Evolutionary conservation across 352 stramenopile genomes (phyloP).

Genomic region (Phytophthora meadii): DNA sequence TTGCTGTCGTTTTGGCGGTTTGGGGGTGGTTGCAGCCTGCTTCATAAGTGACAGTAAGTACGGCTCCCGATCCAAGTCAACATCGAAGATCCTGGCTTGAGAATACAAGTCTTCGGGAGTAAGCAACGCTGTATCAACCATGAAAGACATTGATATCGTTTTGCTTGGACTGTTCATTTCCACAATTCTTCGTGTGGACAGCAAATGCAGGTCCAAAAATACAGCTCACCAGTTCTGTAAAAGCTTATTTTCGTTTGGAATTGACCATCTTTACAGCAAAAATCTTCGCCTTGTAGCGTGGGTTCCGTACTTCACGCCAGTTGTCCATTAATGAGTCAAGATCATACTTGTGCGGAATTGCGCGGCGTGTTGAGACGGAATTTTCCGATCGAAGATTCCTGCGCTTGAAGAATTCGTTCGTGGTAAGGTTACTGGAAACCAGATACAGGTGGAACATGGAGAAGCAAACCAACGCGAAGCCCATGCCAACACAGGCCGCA

Average conservation of each 20-base stretch:
- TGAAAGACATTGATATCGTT: constrained; percentile 8
- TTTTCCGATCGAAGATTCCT: constrained; percentile 13
- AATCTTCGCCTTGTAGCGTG: constrained; percentile 34
- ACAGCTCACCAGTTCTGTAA: no score
- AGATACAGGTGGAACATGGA: constrained; percentile 63
- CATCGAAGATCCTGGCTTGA: constrained; percentile 44
- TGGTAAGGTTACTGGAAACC: constrained; percentile 63
- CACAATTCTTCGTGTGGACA: no score
- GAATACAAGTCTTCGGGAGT: constrained; percentile 57
- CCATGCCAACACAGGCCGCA: constrained; percentile 58
- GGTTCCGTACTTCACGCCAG: constrained; percentile 39
- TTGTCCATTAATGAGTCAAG: constrained; percentile 32
- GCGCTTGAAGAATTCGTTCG: constrained; percentile 83
- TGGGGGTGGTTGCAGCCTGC: constrained; percentile 52
- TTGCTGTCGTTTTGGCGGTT: constrained; percentile 43
- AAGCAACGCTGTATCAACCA: constrained; percentile 19
- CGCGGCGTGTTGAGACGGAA: background rate
- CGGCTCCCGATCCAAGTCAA: constrained; percentile 55
- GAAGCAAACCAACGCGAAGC: constrained; percentile 54
- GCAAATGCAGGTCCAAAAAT: no score
- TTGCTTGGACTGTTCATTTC: background rate
- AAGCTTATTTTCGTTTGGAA: constrained; percentile 3
- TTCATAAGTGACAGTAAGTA: constrained; percentile 61
- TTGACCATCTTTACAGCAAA: constrained; percentile 2
- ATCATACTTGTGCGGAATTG: constrained; percentile 22